These are phyloP conservation scores for Cetradonia linearis DNA, from an alignment of 495 filamentous ascomycete genomes.

Conservation along the genomic window DNA sequence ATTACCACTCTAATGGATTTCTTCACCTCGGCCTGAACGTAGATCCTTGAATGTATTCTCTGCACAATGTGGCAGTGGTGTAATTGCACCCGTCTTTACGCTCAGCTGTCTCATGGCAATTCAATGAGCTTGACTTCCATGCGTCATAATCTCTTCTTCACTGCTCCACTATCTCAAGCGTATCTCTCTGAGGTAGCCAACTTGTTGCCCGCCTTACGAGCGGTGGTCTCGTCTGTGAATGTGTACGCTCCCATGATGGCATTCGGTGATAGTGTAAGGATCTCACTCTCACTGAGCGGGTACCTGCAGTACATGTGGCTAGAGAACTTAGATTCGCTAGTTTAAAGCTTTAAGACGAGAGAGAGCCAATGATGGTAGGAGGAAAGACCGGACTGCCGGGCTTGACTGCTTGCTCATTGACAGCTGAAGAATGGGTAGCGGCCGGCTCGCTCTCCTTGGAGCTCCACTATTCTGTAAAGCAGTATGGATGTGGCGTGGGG, in stretches of 20 bases:
- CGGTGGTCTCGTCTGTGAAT: background rate
- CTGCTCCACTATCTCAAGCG: background rate
- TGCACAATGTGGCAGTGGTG: background rate
- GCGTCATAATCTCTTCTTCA: background rate
- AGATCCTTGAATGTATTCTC: background rate
- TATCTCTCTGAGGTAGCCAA: background rate
- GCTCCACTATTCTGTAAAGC: background rate
- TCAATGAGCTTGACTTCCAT: background rate
- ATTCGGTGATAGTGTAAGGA: background rate
- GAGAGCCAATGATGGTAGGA: background rate
- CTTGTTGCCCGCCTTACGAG: background rate
- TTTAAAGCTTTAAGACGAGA: no score
- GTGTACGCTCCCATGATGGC: background rate
- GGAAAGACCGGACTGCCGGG: background rate
- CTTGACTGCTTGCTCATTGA: background rate
- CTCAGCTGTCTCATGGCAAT: background rate
- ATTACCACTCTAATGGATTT: background rate
- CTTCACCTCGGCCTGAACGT: background rate
- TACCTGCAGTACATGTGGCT: conserved; percentile 6
- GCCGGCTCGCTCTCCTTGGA: background rate
- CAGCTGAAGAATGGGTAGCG: background rate
- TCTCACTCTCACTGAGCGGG: background rate
- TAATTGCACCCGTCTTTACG: background rate
- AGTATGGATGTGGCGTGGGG: background rate
- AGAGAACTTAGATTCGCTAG: background rate